These are phyloP conservation scores for Erysiphe pulchra DNA, from an alignment of 2,329 filamentous ascomycete genomes.

Conservation along the genomic window DNA sequence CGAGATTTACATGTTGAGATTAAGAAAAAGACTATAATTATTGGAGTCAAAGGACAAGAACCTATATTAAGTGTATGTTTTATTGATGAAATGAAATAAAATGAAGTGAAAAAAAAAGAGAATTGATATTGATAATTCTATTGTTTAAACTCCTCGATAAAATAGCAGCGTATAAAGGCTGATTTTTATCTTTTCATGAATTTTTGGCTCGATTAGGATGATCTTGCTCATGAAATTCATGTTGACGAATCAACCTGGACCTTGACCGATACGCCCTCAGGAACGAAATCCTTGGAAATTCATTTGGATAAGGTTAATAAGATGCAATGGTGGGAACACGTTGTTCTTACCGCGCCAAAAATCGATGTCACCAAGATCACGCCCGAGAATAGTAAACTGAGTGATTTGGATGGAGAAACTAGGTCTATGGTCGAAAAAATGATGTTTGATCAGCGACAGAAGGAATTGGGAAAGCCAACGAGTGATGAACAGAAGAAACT, in stretches of 20 bases:
- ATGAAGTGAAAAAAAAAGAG: background rate
- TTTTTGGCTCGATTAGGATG: slow-evolving; percentile 31
- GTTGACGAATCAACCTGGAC: slow-evolving; percentile 91
- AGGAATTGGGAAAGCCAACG: slow-evolving; percentile 69
- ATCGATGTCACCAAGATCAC: slow-evolving; percentile 91
- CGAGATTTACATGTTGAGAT: slow-evolving; percentile 64
- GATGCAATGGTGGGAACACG: slow-evolving; percentile 95
- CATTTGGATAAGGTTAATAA: slow-evolving; percentile 92
- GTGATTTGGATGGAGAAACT: slow-evolving; percentile 84
- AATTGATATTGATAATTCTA: no score
- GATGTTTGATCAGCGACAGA: slow-evolving; percentile 98
- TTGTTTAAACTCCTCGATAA: background rate
- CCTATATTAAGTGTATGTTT: slow-evolving; percentile 49
- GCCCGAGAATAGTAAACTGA: slow-evolving; percentile 75
- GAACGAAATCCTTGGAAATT: slow-evolving; percentile 50
- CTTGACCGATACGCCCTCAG: slow-evolving; percentile 34
- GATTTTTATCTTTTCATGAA: background rate
- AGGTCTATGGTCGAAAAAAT: slow-evolving; percentile 98
- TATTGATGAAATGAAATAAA: background rate
- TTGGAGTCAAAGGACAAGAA: slow-evolving; percentile 69
- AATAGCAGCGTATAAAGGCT: background rate
- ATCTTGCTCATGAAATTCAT: slow-evolving; percentile 53
- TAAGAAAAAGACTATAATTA: slow-evolving; percentile 51
- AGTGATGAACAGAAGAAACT: slow-evolving; percentile 91
- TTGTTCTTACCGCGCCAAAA: slow-evolving; percentile 61